Base-by-base conservation (phyloP, 2,329 filamentous ascomycete genomes). In the Beauveria varroae region DNA sequence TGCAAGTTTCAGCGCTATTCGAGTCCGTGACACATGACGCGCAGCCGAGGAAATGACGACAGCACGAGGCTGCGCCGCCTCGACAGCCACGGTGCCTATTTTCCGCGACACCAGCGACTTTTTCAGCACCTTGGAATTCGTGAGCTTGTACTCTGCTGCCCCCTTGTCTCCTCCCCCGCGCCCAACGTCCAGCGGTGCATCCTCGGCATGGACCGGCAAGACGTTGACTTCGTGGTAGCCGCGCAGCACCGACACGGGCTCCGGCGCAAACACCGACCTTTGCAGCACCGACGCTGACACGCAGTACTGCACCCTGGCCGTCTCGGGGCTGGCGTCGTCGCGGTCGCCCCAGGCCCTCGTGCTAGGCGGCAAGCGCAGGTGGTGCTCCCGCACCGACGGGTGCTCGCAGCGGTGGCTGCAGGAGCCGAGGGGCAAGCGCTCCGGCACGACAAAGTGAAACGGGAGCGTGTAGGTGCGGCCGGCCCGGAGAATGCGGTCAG, bases 391-490 rank as follows among this genome's bases (percentile, higher is more conserved):
- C 34, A 60, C 46, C 10, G 46, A 43, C 1, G 49, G 24, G 37
- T 60, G 57, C 26, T 53, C 47, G 28, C 47, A 53, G n/a, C 24
- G 49, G 10, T 28, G 49, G 16, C 12, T n/a, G 57, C 57, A 60
- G 3, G 57, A 4, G 26, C 57, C 49, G 40, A 60, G 7, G 24
- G 57, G 57, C n/a, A 60, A n/a, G 9, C 49, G 18, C 5, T 24
- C 22, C 1, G 57, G 57, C 37, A 60, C 49, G 37, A 60, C 57
- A 16, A 60, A 60, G 46, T 52, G 49, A n/a, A 60, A 52, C 8
- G 57, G 57, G 2, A 60, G 49, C 24, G 49, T 16, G 49, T 60
- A 60, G 3, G 49, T n/a, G 14, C 24, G 30, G 57, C 57, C 57
- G 14, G 57, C n/a, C 12, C 57, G 18, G 57, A 60, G 57, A 8